These are phyloP conservation scores for Claviceps paspali DNA, from an alignment of 2,329 filamentous ascomycete species.

Conservation along the genomic window DNA sequence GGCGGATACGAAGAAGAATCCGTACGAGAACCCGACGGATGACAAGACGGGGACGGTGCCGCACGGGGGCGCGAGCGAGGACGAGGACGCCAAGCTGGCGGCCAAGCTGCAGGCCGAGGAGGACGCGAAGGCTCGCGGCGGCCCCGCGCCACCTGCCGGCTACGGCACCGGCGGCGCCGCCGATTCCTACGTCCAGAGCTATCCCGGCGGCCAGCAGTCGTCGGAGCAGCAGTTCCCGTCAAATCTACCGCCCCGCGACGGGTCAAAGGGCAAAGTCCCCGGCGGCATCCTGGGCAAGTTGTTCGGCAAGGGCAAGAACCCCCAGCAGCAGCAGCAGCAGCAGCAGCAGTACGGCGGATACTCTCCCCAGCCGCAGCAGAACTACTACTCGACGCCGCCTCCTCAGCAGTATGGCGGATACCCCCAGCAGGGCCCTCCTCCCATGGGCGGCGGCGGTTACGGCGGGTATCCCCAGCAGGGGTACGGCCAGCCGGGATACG, in stretches of 20 bases:
- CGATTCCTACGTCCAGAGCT: conserved; percentile 13
- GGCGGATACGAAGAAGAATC: conserved; percentile 52
- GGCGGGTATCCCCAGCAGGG: conserved; percentile 6
- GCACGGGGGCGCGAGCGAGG: conserved; percentile 17
- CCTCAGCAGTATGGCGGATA: conserved; percentile 4
- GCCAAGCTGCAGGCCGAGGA: conserved; percentile 73
- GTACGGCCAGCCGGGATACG: conserved; percentile 15
- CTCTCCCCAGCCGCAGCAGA: neutral
- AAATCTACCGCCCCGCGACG: conserved; percentile 28
- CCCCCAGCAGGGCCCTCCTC: conserved; percentile 6
- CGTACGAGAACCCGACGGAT: conserved; percentile 36
- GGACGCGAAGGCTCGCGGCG: conserved; percentile 39
- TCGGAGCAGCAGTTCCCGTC: conserved; percentile 13
- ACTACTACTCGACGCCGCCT: neutral
- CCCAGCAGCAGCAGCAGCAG: conserved; percentile 14
- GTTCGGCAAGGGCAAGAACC: conserved; percentile 27
- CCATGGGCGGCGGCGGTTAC: conserved; percentile 1
- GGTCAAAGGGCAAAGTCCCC: conserved; percentile 21
- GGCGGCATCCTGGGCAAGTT: conserved; percentile 36
- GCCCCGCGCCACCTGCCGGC: conserved; percentile 18
- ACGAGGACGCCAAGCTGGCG: conserved; percentile 60
- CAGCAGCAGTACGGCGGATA: conserved; percentile 2
- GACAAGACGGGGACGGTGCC: conserved; percentile 9
- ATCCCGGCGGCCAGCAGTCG: conserved; percentile 7
- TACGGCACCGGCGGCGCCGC: conserved; percentile 16